A percentile compares a stretch with the other conserved stretches of the same genome.
Evolutionary conservation across 2,329 filamentous ascomycete species (phyloP).

Genomic region (Bipolaris gigantea): DNA sequence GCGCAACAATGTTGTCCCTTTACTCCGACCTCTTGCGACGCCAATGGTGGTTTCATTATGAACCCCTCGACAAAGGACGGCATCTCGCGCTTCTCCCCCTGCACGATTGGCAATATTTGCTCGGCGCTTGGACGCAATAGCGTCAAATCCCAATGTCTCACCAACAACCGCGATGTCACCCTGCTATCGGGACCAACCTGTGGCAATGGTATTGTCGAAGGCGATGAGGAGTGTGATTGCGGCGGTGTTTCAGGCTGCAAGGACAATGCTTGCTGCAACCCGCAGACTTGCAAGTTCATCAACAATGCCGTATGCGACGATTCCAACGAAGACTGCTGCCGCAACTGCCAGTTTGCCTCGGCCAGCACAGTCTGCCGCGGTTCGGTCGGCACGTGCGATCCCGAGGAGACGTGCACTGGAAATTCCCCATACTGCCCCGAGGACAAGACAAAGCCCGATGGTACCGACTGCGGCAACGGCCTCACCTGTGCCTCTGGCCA

Average conservation of each 20-base stretch:
- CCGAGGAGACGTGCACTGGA: constrained; percentile 80
- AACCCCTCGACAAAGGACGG: constrained; percentile 79
- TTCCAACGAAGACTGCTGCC: constrained; percentile 83
- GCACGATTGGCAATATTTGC: constrained; percentile 92
- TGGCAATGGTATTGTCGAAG: constrained; percentile 95
- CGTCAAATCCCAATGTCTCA: constrained; percentile 75
- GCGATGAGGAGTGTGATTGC: constrained; percentile 94
- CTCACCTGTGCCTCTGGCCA: constrained; percentile 87
- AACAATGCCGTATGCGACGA: constrained; percentile 76
- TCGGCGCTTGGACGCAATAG: constrained; percentile 76
- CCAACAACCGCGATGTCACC: constrained; percentile 79
- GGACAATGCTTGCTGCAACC: constrained; percentile 78
- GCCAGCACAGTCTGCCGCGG: constrained; percentile 75
- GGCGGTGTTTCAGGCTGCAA: constrained; percentile 74
- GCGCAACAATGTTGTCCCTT: constrained; percentile 81
- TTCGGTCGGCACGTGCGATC: constrained; percentile 81
- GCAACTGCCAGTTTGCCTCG: constrained; percentile 67
- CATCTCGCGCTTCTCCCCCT: constrained; percentile 81
- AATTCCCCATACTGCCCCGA: constrained; percentile 70
- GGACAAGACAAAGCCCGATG: constrained; percentile 72
- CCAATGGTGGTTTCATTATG: constrained; percentile 84
- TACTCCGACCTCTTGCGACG: constrained; percentile 68
- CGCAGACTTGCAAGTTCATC: constrained; percentile 83
- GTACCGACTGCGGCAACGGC: constrained; percentile 68
- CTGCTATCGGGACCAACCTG: constrained; percentile 84